Evolutionary conservation across 345 rosid genomes (phyloP), one percentile per base, ranked within the genome.

Genomic region (Geranium rotundifolium): DNA sequence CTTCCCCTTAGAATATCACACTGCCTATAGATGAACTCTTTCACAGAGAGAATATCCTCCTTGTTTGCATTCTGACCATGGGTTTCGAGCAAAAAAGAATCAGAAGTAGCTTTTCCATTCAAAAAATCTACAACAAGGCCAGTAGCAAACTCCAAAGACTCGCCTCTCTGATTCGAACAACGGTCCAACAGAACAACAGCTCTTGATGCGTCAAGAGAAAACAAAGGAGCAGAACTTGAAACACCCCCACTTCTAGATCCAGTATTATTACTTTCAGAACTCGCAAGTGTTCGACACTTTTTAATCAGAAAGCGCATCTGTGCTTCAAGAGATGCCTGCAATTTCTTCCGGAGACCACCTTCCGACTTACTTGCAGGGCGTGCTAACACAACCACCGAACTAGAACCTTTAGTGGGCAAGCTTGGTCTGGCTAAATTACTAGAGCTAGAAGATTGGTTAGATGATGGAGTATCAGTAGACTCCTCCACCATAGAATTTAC

Each of bases 201-300:
- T 79, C 83, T 83, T 41, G 96, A 80, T 54, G 93, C 76, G 73
- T 89, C 93, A 39, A 89, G 89, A 41, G 81, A 82, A 85, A 86
- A 85, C 69, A 89, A 70, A 66, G 91, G 89, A 37, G 87, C 75
- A 58, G 82, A 71, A 79, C 77, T 81, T 19, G 85, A 77, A 68
- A 57, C 79, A 65, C 73, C 73, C n/a, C 84, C 88, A 72, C 76
- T 72, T 81, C 95, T 85, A 14, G 86, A 68, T 58, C 86, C 84
- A 61, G 66, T 61, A 65, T 79, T 83, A 72, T 79, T 73, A 29
- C 72, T 70, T 69, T 86, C 96, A 5, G 80, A 77, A 56, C 86
- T 77, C 30, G 80, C 77, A 58, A 89, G 84, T 57, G 77, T 83
- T 62, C 87, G 78, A 29, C 95, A 86, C 71, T 89, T 89, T 73